Evolutionary conservation across 208 protist species (phyloP).

Genomic region (Wallacemonas sp.): DNA sequence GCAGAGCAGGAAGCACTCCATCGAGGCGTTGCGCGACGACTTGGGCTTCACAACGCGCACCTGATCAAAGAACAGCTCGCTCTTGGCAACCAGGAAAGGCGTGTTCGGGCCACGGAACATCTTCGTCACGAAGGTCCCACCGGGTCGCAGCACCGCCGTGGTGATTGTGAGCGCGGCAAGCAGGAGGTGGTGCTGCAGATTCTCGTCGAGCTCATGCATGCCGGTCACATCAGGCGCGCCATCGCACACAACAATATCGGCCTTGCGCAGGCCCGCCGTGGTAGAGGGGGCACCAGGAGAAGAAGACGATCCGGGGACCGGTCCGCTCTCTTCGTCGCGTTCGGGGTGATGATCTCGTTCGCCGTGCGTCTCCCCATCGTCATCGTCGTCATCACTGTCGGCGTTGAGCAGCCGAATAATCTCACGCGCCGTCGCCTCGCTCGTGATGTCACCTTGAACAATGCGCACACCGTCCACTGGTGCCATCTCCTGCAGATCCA

Average conservation of each 20-base stretch:
- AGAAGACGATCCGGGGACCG: slow-evolving; percentile 7
- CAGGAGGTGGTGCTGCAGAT: slow-evolving; percentile 97
- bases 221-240: slow-evolving; percentile 99
- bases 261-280: slow-evolving; percentile 40
- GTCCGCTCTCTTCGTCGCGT: slow-evolving; percentile 5
- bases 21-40: slow-evolving; percentile 93
- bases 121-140: slow-evolving; percentile 97
- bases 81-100: slow-evolving; percentile 92
- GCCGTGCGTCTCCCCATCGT: neutral
- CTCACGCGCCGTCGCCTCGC: slow-evolving; percentile 66
- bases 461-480: slow-evolving; percentile 96
- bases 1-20: slow-evolving; percentile 96
- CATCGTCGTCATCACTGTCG: slow-evolving; percentile 5
- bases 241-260: slow-evolving; percentile 98
- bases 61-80: slow-evolving; percentile 95
- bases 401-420: slow-evolving; percentile 94
- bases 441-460: slow-evolving; percentile 91
- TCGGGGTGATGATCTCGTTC: slow-evolving; percentile 2
- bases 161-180: slow-evolving; percentile 98
- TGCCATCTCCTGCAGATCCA: slow-evolving; percentile 99
- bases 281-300: no score
- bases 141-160: slow-evolving; percentile 91
- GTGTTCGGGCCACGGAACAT: slow-evolving; percentile 98
- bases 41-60: slow-evolving; percentile 97
- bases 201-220: slow-evolving; percentile 99